These are phyloP conservation scores for Trichoderma breve DNA, from an alignment of 2,329 filamentous ascomycete species.

Conservation along the genomic window DNA sequence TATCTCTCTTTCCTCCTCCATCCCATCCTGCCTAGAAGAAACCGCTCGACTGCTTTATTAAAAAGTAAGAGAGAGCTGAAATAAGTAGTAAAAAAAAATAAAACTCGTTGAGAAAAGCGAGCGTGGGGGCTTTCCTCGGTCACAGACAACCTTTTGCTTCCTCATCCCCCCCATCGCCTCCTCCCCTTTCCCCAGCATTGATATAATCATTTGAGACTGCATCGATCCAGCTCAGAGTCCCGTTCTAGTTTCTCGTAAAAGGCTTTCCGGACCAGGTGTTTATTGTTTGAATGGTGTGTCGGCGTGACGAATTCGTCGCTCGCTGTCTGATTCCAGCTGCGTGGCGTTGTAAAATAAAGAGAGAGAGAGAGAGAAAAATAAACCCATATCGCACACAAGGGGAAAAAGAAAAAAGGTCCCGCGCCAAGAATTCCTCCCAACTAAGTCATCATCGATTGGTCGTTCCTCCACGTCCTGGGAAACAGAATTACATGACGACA, in stretches of 20 bases:
- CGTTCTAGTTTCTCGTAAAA: constrained; percentile 19
- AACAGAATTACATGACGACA: constrained; percentile 73
- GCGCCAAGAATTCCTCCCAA: constrained; percentile 13
- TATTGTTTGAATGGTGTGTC: constrained; percentile 6
- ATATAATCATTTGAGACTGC: constrained; percentile 20
- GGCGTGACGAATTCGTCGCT: constrained; percentile 20
- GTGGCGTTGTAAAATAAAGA: constrained; percentile 18
- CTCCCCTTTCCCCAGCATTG: constrained; percentile 13
- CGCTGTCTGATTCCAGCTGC: constrained; percentile 26
- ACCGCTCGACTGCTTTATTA: constrained; percentile 20
- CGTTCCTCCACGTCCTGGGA: constrained; percentile 6
- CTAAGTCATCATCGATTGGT: constrained; percentile 30
- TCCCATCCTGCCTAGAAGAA: constrained; percentile 9
- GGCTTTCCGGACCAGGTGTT: constrained; percentile 15
- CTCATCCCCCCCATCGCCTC: constrained; percentile 6
- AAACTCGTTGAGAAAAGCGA: constrained; percentile 14
- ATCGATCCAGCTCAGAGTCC: constrained; percentile 15
- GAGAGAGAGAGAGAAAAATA: constrained; percentile 7
- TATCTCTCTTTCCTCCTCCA: constrained; percentile 9
- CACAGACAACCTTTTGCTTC: constrained; percentile 2
- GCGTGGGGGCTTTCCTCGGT: background rate
- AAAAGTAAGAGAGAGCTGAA: constrained; percentile 14
- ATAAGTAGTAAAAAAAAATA: background rate
- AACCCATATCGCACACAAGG: constrained; percentile 26
- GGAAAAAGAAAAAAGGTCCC: constrained; percentile 26